Evolutionary conservation across 2,329 filamentous ascomycete species (phyloP), one percentile per base, ranked within the genome.

Genomic region (Colletotrichum salicis): DNA sequence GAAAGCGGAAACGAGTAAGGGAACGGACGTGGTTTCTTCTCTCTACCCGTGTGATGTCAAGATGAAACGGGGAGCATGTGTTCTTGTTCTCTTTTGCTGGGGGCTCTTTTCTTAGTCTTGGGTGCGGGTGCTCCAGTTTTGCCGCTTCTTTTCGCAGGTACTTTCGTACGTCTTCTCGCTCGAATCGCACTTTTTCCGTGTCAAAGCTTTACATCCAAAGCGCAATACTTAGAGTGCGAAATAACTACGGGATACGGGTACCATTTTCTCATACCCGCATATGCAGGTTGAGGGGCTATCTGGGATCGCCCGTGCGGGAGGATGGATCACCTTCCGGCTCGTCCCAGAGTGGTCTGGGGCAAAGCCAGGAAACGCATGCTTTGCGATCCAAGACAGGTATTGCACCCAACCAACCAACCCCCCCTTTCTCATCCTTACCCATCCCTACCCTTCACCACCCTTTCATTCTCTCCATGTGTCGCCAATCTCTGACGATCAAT

Each of bases 11-110:
- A 71, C 65, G 45, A 68, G 33, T 29, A 59, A 69, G 58, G 65
- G 61, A 71, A 71, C 69, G 69, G 69, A 71, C 69, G 65, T 71
- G 22, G 65, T 71, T 71, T 71, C 69, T 70, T 71, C 37, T 59
- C 52, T 63, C 48, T 54, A 48, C 41, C 65, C 45, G 69, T 71
- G 69, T 71, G 45, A 41, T 59, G 59, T 60, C 64, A 71, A 60
- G 52, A 69, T 71, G 69, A 71, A 71, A 71, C 69, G 37, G 55
- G 65, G 45, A 37, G 52, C 24, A 37, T n/a, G 68, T 61, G 48
- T 56, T 15, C 19, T 33, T 33, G 15, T 27, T 24, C 27, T 29
- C 8, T 12, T 22, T n/a, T 11, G 15, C 58, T 41, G 37, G 37
- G 37, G 37, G 15, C 15, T 41, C 41, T 22, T 48, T 1, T 48